Evolutionary conservation across 352 stramenopile species (phyloP).

Genomic region (Phytopythium kandeliae): DNA sequence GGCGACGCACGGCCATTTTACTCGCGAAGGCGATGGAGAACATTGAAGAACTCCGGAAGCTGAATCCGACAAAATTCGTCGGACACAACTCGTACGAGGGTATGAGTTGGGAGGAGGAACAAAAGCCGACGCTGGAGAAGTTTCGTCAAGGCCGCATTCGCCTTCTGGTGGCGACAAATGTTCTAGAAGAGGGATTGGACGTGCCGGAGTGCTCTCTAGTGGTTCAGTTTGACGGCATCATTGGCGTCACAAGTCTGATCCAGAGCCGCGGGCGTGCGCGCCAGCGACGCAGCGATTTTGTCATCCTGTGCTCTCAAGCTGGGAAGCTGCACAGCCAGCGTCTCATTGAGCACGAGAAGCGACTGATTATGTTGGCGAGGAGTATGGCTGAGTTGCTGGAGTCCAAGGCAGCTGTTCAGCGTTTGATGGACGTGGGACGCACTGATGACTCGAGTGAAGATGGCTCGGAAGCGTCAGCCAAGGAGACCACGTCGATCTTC

Average conservation of each 20-base stretch:
- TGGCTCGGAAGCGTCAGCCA: neutral
- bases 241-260: slow-evolving; percentile 67
- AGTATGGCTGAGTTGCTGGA: slow-evolving; percentile 23
- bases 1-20: slow-evolving; percentile 57
- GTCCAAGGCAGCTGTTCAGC: slow-evolving; percentile 37
- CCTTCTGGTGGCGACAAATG: slow-evolving; percentile 72
- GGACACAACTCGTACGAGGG: slow-evolving; percentile 78
- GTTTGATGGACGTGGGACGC: slow-evolving; percentile 22
- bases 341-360: slow-evolving; percentile 53
- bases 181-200: slow-evolving; percentile 75
- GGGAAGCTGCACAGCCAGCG: slow-evolving; percentile 33
- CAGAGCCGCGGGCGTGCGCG: slow-evolving; percentile 70
- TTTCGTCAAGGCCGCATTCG: slow-evolving; percentile 66
- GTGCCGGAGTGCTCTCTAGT: slow-evolving; percentile 75
- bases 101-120: slow-evolving; percentile 79
- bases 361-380: slow-evolving; percentile 34
- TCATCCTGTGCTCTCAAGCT: slow-evolving; percentile 54
- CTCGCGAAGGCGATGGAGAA: slow-evolving; percentile 62
- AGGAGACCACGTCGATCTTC: neutral
- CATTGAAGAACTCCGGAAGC: slow-evolving; percentile 34
- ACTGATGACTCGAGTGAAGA: neutral
- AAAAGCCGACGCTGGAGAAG: slow-evolving; percentile 57
- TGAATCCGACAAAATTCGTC: slow-evolving; percentile 75
- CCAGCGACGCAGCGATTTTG: slow-evolving; percentile 47
- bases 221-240: slow-evolving; percentile 69